Conservation (phyloP, 202 grass and related monocot genomes). For the Cymbopogon flexuosus region DNA sequence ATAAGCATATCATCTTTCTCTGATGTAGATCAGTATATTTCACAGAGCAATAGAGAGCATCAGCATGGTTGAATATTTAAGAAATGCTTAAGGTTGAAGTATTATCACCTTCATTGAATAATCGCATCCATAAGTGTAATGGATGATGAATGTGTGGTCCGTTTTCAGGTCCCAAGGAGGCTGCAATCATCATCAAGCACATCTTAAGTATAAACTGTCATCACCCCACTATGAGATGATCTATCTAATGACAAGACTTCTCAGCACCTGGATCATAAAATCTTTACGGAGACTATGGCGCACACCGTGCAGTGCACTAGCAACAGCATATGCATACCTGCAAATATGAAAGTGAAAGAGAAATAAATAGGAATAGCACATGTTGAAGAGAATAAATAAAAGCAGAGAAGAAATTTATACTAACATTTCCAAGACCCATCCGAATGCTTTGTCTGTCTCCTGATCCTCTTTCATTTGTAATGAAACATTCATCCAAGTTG, state of each 20-base stretch:
- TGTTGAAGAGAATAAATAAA: not conserved
- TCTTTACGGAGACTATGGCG: constrained; percentile 92
- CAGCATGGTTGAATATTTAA: not conserved
- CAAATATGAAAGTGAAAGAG: not conserved
- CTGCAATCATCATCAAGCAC: constrained; percentile 49
- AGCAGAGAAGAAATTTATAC: constrained; percentile 6
- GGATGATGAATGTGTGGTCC: constrained; percentile 70
- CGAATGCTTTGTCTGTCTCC: constrained; percentile 95
- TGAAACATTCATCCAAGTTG: constrained; percentile 99
- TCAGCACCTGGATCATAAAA: constrained; percentile 98
- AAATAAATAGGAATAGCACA: not conserved
- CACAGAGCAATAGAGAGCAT: not conserved
- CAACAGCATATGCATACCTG: constrained; percentile 97
- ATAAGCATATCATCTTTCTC: constrained; percentile 2
- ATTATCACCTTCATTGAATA: constrained; percentile 72
- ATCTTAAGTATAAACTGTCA: constrained; percentile 25
- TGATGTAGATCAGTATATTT: not conserved
- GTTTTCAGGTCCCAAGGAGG: constrained; percentile 81
- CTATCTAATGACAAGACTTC: constrained; percentile 31
- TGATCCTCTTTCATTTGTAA: constrained; percentile 88
- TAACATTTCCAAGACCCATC: constrained; percentile 99
- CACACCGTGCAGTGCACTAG: constrained; percentile 98
- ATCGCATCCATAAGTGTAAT: constrained; percentile 96
- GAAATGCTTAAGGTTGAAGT: constrained; percentile 16
- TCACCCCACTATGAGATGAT: not conserved